Evolutionary conservation across 306 rosid species (phyloP).

Genomic region (Cucumis hystrix): DNA sequence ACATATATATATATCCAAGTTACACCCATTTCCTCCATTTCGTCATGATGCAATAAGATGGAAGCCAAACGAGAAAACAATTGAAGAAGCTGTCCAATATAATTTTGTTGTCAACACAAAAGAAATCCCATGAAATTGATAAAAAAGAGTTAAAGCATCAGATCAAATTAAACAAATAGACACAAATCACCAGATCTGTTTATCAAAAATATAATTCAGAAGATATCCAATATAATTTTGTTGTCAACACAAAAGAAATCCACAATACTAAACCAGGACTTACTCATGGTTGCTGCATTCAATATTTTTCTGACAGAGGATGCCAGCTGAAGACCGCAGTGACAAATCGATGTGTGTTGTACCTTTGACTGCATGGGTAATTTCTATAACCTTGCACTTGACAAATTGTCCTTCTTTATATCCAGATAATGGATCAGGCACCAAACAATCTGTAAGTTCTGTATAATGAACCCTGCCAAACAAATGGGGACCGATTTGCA

Average conservation of each 20-base stretch:
- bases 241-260: background rate
- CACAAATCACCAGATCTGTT: background rate
- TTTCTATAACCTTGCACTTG: slow-evolving; percentile 66
- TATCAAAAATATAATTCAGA: background rate
- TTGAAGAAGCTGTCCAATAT: background rate
- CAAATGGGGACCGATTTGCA: slow-evolving; percentile 58
- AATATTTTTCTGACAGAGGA: slow-evolving; percentile 18
- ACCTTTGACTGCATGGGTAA: slow-evolving; percentile 33
- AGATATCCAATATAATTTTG: background rate
- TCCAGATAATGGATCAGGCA: slow-evolving; percentile 66
- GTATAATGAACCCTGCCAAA: slow-evolving; percentile 76
- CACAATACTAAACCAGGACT: slow-evolving; percentile 11
- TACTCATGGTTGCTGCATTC: slow-evolving; percentile 22
- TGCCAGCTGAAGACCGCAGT: slow-evolving; percentile 26
- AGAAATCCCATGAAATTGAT: background rate
- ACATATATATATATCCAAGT: background rate
- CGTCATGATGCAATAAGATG: background rate
- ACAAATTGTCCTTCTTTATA: slow-evolving; percentile 77
- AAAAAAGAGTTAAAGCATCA: background rate
- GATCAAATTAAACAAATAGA: background rate
- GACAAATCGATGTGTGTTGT: slow-evolving; percentile 71
- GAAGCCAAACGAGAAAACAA: background rate
- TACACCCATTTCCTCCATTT: background rate
- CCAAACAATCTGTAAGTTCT: slow-evolving; percentile 55
- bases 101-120: too few relatives aligned